Conservation (phyloP, 495 filamentous ascomycete genomes). For the Hypoxylon trugodes region DNA sequence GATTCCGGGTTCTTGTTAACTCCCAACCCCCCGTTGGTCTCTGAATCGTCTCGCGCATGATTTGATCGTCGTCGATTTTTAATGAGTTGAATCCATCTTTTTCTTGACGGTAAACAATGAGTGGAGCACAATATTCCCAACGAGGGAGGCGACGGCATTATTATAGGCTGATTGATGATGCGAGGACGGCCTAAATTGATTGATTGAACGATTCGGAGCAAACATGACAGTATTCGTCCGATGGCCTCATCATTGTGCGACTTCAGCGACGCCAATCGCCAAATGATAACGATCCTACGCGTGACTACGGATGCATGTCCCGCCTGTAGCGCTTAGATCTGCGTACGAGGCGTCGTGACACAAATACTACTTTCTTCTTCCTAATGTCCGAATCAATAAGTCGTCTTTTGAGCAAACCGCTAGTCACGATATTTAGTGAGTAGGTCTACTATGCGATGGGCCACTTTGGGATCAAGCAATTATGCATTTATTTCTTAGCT, state of each 20-base stretch:
- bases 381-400: slow-evolving; percentile 2
- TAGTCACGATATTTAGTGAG: background rate
- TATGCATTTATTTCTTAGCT: background rate
- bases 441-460: too few species aligned
- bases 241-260: slow-evolving; percentile 22
- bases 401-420: background rate
- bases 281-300: slow-evolving; percentile 6
- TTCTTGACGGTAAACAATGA: background rate
- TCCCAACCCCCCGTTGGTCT: background rate
- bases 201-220: slow-evolving; percentile 3
- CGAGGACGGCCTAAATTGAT: slow-evolving; percentile 17
- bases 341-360: background rate
- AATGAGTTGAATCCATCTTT: slow-evolving; percentile 5
- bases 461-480: background rate
- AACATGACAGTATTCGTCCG: slow-evolving; percentile 17
- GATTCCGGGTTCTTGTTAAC: too few species aligned
- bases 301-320: slow-evolving; percentile 1
- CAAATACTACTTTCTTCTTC: background rate
- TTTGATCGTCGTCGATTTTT: background rate
- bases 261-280: slow-evolving; percentile 1
- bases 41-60: background rate
- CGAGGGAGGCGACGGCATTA: slow-evolving; percentile 1
- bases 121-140: slow-evolving; percentile 27
- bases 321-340: background rate
- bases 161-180: slow-evolving; percentile 3